Conservation (phyloP, 768 basidiomycete species). For the Xerocomus spinulosus region DNA sequence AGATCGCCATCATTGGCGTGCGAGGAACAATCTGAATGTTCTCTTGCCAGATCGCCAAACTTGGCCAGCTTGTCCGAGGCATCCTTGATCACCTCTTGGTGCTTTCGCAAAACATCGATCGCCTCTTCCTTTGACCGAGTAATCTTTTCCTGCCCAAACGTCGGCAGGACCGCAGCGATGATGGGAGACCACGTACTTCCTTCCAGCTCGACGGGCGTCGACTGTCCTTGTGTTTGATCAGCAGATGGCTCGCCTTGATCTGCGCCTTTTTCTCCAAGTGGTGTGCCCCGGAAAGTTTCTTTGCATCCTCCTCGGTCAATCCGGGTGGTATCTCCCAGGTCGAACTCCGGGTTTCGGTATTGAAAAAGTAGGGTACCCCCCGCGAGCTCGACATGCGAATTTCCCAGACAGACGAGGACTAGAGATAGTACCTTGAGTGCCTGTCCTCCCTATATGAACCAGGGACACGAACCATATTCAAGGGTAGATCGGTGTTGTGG, state of each 20-base stretch:
- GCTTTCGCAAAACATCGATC: conserved; percentile 65
- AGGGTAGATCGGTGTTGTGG: conserved; percentile 6
- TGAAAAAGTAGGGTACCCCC: conserved; percentile 84
- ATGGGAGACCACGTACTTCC: conserved; percentile 47
- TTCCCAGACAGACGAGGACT: conserved; percentile 57
- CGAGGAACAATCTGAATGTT: conserved; percentile 88
- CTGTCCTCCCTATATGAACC: neutral
- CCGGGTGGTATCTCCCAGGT: conserved; percentile 65
- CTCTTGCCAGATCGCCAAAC: conserved; percentile 71
- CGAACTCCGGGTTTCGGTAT: conserved; percentile 62
- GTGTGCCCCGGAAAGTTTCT: conserved; percentile 63
- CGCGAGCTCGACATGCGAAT: conserved; percentile 80
- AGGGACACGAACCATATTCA: conserved; percentile 22
- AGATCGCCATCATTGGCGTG: conserved; percentile 82
- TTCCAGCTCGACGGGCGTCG: conserved; percentile 81
- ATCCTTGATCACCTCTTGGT: conserved; percentile 57
- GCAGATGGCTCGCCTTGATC: conserved; percentile 91
- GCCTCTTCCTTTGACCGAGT: conserved; percentile 88
- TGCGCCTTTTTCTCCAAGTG: conserved; percentile 45
- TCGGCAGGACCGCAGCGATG: neutral
- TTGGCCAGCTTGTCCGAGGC: conserved; percentile 40
- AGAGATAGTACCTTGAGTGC: conserved; percentile 7
- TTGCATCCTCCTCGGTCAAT: conserved; percentile 57
- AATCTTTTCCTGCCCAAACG: conserved; percentile 52
- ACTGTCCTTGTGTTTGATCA: conserved; percentile 87